A percentile compares a stretch with the other conserved stretches of the same genome.
Conservation (phyloP, 2,329 filamentous ascomycete genomes). For the Penicillium sp. region DNA sequence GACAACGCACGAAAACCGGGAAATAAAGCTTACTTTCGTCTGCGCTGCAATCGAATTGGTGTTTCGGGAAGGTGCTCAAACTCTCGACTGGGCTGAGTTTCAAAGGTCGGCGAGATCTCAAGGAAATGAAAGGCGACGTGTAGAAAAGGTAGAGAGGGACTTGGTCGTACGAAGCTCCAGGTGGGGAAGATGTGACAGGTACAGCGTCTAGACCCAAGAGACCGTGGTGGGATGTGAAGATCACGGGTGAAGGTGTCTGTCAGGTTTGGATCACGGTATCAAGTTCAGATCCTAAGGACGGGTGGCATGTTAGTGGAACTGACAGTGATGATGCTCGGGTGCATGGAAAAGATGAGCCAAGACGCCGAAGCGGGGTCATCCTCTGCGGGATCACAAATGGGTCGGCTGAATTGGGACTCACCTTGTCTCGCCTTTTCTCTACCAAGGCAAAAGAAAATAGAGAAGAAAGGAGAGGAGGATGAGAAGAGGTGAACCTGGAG, state of each 20-base stretch:
- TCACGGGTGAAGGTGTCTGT: neutral
- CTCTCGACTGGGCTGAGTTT: neutral
- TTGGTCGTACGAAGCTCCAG: neutral
- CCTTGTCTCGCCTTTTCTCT: neutral
- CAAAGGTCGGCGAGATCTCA: neutral
- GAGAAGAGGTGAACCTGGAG: constrained; percentile 7
- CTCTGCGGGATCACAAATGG: constrained; percentile 3
- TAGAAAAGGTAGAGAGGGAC: neutral
- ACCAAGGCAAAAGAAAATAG: neutral
- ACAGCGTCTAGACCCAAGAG: constrained; percentile 1
- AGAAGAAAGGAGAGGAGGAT: neutral
- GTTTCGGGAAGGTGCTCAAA: neutral
- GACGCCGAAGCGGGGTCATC: constrained; percentile 9
- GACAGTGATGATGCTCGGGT: constrained; percentile 1
- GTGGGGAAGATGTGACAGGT: constrained; percentile 2
- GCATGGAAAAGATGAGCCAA: constrained; percentile 5
- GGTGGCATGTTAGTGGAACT: constrained; percentile 8
- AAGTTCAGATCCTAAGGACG: neutral
- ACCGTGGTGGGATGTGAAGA: neutral
- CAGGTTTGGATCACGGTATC: neutral
- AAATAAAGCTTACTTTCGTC: constrained; percentile 18
- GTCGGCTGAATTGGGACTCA: neutral
- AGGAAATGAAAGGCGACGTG: neutral
- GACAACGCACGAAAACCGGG: neutral
- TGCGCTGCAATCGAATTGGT: constrained; percentile 9